Base-by-base conservation (phyloP, 179 eudicot species). In the Spergularia azorica region DNA sequence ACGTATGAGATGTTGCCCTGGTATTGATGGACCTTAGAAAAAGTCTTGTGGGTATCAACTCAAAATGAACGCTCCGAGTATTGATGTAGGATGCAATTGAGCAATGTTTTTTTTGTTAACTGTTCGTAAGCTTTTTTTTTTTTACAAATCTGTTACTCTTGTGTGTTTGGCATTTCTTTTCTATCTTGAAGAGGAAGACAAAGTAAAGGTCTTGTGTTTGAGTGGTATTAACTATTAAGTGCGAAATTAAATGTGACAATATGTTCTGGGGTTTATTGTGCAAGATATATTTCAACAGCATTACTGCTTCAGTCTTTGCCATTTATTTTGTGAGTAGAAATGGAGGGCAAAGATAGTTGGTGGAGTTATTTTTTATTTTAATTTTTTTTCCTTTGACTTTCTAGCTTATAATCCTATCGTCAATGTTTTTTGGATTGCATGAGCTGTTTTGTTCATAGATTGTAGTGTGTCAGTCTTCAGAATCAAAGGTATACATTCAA, bases 1-100 rank as follows among this genome's bases (percentile, higher is more conserved):
- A 43, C 48, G 48, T 7, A 36, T 63, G 18, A 38, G 67, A n/a
- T 14, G 5, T 26, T 26, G 43, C 26, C 60, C 56, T 68, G 56
- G 56, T 69, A 50, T 50, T 10, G 66, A 62, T 46, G 78, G 62
- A 13, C 7, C 17, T 54, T 55, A 36, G 74, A 12, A 77, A 50
- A 38, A 12, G 61, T 59, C 17, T 77, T n/a, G n/a, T n/a, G n/a
- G n/a, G n/a, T n/a, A n/a, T n/a, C n/a, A n/a, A n/a, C n/a, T n/a
- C n/a, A n/a, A n/a, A n/a, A n/a, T n/a, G n/a, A n/a, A n/a, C n/a
- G n/a, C 32, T 26, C 50, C 11, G 10, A 41, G 52, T 76, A 43
- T 61, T 4, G 51, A 62, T 20, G 39, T 64, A 41, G 66, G 51
- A 12, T 67, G 3, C 62, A 18, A 17, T 17, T n/a, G 41, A 11